These are phyloP conservation scores for Microcyclospora pomicola DNA, from an alignment of 2,329 filamentous ascomycete genomes.

Conservation along the genomic window DNA sequence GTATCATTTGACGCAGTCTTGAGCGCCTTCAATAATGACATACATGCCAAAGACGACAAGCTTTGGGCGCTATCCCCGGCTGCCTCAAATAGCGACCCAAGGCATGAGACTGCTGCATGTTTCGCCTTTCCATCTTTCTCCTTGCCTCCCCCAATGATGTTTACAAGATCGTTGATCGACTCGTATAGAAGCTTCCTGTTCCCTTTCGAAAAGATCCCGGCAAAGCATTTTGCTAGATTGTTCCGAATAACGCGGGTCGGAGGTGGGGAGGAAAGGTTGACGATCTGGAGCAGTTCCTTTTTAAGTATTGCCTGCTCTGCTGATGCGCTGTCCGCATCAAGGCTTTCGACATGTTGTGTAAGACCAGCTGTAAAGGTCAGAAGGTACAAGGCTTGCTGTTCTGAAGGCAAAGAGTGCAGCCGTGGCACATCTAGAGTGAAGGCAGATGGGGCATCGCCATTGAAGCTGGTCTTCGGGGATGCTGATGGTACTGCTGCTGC, in stretches of 20 bases:
- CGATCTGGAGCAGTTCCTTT: slow-evolving; percentile 84
- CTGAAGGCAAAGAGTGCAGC: slow-evolving; percentile 74
- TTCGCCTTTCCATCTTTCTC: slow-evolving; percentile 68
- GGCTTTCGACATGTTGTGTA: slow-evolving; percentile 60
- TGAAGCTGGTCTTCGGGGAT: not conserved
- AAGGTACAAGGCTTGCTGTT: slow-evolving; percentile 92
- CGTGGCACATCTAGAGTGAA: slow-evolving; percentile 74
- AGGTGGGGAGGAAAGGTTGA: slow-evolving; percentile 66
- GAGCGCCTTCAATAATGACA: slow-evolving; percentile 60
- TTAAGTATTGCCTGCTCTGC: slow-evolving; percentile 85
- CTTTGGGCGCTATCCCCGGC: slow-evolving; percentile 87
- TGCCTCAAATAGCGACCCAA: slow-evolving; percentile 81
- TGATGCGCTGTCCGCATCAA: slow-evolving; percentile 68
- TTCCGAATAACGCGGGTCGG: slow-evolving; percentile 82
- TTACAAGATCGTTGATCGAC: slow-evolving; percentile 76
- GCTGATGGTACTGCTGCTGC: slow-evolving; percentile 1
- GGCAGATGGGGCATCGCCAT: slow-evolving; percentile 6
- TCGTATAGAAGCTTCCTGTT: slow-evolving; percentile 89
- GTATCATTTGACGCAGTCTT: slow-evolving; percentile 70
- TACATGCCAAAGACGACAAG: slow-evolving; percentile 60
- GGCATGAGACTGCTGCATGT: slow-evolving; percentile 73
- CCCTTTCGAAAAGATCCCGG: slow-evolving; percentile 67
- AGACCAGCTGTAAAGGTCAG: slow-evolving; percentile 77
- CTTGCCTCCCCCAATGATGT: slow-evolving; percentile 60
- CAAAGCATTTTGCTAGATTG: slow-evolving; percentile 73